Base-by-base conservation (phyloP, 2,329 filamentous ascomycete species). In the Pseudogymnoascus sp. region DNA sequence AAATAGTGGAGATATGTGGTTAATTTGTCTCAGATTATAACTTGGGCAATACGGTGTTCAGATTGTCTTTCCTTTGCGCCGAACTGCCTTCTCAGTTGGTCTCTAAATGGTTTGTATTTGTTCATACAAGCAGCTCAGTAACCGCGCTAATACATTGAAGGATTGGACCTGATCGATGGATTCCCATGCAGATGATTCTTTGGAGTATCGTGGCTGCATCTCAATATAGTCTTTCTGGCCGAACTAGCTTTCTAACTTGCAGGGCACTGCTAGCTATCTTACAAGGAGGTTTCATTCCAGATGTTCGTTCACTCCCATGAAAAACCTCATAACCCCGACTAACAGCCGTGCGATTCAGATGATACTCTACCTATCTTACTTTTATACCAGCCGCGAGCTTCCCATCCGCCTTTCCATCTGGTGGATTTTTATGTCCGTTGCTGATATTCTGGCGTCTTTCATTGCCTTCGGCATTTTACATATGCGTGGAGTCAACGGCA, bases 31-130 rank as follows among this genome's bases (percentile, higher is more conserved):
- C 15, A 66, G 80, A 77, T 57, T 76, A 73, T 62, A 84, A 84
- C 66, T 70, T 78, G 14, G 82, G 82, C 8, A 66, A 66, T 12
- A 69, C 69, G 7, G 66, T 69, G 53, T 84, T 83, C 64, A 74
- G 66, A 37, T 25, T 69, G 1, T 43, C 66, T 2, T 70, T 70
- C 18, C 50, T 71, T 9, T 65, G 59, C 15, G 78, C 82, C 0
- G 82, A 86, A 67, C 74, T 87, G 0, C 84, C 84, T 0, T 85
- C 82, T 0, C 83, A 87, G 67, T 63, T 70, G 11, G 60, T 70
- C 6, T 64, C 25, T 76, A 83, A 66, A 76, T 85, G 63, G 43
- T 30, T 11, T 82, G 68, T 82, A 3, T 75, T 75, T 0, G 83
- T 63, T 70, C 84, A 1, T 70, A 76, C 6, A 80, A 82, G 0